These are phyloP conservation scores for Xylariales sp. DNA, from an alignment of 2,329 filamentous ascomycete species.

Conservation along the genomic window DNA sequence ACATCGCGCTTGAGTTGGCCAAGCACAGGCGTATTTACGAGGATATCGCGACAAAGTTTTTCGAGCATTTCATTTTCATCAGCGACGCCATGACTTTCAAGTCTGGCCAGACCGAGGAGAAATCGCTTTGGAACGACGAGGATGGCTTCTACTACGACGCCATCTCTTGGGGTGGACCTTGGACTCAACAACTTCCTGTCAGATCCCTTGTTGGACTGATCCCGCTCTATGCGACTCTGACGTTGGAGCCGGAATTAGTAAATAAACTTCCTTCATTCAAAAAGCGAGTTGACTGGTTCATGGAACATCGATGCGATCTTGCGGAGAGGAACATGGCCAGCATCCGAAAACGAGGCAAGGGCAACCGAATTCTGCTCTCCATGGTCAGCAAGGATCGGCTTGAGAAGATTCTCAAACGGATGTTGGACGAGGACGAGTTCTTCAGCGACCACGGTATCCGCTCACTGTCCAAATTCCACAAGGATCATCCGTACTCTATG, in stretches of 20 bases:
- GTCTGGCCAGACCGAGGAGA: constrained; percentile 63
- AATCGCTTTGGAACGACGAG: constrained; percentile 92
- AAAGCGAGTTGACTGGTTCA: constrained; percentile 89
- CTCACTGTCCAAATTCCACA: constrained; percentile 86
- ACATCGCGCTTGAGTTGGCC: constrained; percentile 89
- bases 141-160: constrained; percentile 99
- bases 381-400: constrained; percentile 92
- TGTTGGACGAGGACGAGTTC: constrained; percentile 94
- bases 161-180: constrained; percentile 92
- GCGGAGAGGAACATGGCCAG: constrained; percentile 93
- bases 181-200: constrained; percentile 87
- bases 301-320: constrained; percentile 79
- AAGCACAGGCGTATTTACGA: constrained; percentile 95
- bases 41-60: constrained; percentile 96
- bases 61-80: constrained; percentile 97
- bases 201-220: constrained; percentile 90
- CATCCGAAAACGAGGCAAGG: constrained; percentile 85
- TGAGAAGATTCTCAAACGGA: constrained; percentile 79
- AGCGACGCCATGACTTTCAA: constrained; percentile 94
- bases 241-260: constrained; percentile 88
- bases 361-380: constrained; percentile 78
- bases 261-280: constrained; percentile 91
- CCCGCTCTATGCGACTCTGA: constrained; percentile 86
- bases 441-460: constrained; percentile 85
- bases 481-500: constrained; percentile 89